Conservation (phyloP, 345 rosid genomes). For the Lepidium didymum region DNA sequence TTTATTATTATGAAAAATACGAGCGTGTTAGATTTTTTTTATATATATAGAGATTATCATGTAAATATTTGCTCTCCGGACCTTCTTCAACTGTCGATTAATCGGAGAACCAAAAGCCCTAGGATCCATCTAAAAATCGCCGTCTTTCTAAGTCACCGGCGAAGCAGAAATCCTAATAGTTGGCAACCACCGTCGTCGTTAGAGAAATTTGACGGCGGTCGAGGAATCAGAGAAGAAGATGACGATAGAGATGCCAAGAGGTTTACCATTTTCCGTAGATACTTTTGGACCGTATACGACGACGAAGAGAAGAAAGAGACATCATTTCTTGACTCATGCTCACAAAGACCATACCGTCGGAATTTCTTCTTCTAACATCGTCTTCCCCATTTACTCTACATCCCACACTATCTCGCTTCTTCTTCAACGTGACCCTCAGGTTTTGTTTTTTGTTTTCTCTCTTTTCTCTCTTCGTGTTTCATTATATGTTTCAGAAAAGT, state of each 20-base stretch:
- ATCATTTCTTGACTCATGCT: constrained; percentile 80
- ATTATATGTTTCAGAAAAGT: background rate
- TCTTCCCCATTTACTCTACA: constrained; percentile 64
- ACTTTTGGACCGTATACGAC: constrained; percentile 51
- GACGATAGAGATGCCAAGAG: constrained; percentile 81
- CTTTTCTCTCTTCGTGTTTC: background rate
- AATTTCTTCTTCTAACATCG: constrained; percentile 37
- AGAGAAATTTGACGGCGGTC: background rate
- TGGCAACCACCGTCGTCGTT: background rate
- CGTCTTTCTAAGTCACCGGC: background rate
- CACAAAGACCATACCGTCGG: constrained; percentile 73
- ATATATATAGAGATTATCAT: no score
- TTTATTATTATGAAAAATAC: no score
- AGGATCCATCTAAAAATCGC: background rate
- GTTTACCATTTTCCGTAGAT: constrained; percentile 82
- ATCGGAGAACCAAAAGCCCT: background rate
- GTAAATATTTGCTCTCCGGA: no score
- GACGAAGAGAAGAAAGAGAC: constrained; percentile 58
- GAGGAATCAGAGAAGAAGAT: constrained; percentile 13
- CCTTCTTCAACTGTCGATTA: background rate
- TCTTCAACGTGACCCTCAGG: constrained; percentile 54
- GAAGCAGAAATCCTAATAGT: background rate
- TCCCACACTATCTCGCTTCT: constrained; percentile 56
- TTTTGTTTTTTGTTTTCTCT: background rate
- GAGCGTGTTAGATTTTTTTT: no score